Base-by-base conservation (phyloP, 371 early-diverging fungal species). In the Catenaria anguillulae region DNA sequence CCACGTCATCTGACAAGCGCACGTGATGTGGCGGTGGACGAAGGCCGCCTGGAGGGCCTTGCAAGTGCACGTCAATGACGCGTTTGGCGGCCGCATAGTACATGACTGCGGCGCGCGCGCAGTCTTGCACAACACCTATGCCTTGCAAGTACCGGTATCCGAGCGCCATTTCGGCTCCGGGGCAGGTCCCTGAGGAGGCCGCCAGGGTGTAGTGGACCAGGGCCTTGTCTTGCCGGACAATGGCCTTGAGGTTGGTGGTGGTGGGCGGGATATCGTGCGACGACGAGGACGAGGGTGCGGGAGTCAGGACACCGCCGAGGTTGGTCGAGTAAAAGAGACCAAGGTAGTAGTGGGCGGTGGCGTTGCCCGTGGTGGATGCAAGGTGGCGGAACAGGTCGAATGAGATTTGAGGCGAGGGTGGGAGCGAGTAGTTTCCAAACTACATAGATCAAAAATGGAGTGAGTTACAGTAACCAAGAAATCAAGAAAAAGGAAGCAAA, bases 321-420 rank as follows among this genome's bases (percentile, higher is more conserved):
- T 93, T 94, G 0, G 93, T 88, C 2, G 95, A 83, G 69, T 92
- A 85, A 72, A 91, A 82, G 62, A 90, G 79, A 10, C 93, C 96
- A 8, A 92, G 69, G 77, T 86, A 85, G 40, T 89, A 84, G 66
- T 92, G 96, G 21, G 90, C 95, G 5, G 84, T 79, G 6, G 89
- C 77, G 66, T 91, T 85, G 45, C 93, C 96, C 35, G 73, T 75
- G 31, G 65, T 63, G 29, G 73, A 68, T 0, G 86, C 84, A 54
- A 87, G 68, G 59, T 71, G 61, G 55, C 71, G 64, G 65, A 83
- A 87, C 60, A 80, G 78, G 33, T 71, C 66, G 50, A 82, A 83
- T 23, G 89, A 86, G 37, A 71, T 60, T 0, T 66, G 62, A 37
- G 81, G 70, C 65, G 87, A 76, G 34, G 81, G 74, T 0, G 75